Base-by-base conservation (phyloP, 1,284 basidiomycete species). In the Pholiota adiposa region DNA sequence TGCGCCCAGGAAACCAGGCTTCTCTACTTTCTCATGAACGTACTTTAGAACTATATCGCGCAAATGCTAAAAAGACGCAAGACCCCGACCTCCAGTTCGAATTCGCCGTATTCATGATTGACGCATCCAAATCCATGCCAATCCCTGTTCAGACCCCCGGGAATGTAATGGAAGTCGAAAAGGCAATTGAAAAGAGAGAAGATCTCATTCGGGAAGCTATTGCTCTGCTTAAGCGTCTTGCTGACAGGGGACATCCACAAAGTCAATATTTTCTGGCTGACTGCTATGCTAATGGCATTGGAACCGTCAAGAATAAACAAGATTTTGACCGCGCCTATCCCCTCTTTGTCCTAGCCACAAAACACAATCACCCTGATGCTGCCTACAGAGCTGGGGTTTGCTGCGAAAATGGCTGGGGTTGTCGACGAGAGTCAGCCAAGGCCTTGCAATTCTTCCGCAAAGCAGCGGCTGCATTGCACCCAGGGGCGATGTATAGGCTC, bases 321-420 rank as follows among this genome's bases (percentile, higher is more conserved):
- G 97, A 99, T 77, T 98, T 98, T 72, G 96, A 98, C 76, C 88
- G 92, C 63, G 97, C 97, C 3, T 98, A 96, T 76, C 96, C 96
- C 16, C 83, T 99, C 58, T 99, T 98, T 72, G 89, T 97, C 6
- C 88, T 98, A 44, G 95, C 97, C 6, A 95, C 96, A 46, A 99
- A 99, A 77, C 97, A 99, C 71, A 94, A 95, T n/a, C 97, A 99
- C 73, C 91, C 95, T 0, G 96, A 98, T 70, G 96, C 96, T 7
- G 88, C 94, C 21, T 99, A 97, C 76, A 92, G 97, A 51, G 93
- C 96, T 0, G 97, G 96, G 21, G 97, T 96, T 1, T 99, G 97
- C 75, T 97, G 94, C 75, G 97, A 99, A 82, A 97, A 98, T 71
- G 97, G 96, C 21, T 99, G 97, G 97, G 97, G 97, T 3, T 97